phyloP scores from a whole-genome alignment of 2,329 filamentous ascomycete species.

The Curvularia eragrostidis region DNA sequence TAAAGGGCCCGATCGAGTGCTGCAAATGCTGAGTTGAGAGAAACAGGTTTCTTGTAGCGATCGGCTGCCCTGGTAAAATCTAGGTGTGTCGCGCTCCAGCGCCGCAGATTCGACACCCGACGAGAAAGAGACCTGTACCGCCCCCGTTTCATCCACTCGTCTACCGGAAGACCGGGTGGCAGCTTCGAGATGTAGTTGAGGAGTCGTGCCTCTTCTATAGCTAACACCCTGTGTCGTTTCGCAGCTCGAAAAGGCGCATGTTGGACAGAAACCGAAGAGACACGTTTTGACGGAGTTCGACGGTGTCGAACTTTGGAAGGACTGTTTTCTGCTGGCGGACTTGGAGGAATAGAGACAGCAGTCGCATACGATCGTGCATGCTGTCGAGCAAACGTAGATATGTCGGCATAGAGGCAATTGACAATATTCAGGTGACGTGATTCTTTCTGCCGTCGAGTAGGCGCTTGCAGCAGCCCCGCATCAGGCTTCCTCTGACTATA shows the following conservation, averaged over 20 bases:
- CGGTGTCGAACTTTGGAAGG: slow-evolving; percentile 1
- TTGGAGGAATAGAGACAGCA: background rate
- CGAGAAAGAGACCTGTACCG: slow-evolving; percentile 40
- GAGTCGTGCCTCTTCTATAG: slow-evolving; percentile 16
- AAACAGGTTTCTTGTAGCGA: background rate
- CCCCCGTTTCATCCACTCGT: slow-evolving; percentile 23
- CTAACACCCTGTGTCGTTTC: slow-evolving; percentile 12
- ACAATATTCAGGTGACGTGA: slow-evolving; percentile 2
- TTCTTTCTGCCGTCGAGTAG: slow-evolving; percentile 1
- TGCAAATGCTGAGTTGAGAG: slow-evolving; percentile 32
- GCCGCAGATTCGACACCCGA: slow-evolving; percentile 29
- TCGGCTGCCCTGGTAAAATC: slow-evolving; percentile 14
- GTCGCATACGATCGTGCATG: slow-evolving; percentile 21
- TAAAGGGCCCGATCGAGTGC: slow-evolving; percentile 35
- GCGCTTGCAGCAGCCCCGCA: slow-evolving; percentile 10
- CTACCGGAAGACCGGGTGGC: background rate
- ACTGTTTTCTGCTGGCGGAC: background rate
- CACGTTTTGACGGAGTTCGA: slow-evolving; percentile 1
- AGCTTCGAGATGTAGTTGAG: slow-evolving; percentile 18
- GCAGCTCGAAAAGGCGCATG: slow-evolving; percentile 5
- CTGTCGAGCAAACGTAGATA: slow-evolving; percentile 28
- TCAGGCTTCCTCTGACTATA: background rate
- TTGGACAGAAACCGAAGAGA: slow-evolving; percentile 5
- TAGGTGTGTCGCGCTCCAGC: slow-evolving; percentile 16
- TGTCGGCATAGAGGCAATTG: slow-evolving; percentile 34